Evolutionary conservation across 2,329 filamentous ascomycete species (phyloP), one percentile per base, ranked within the genome.

Genomic region (Fusarium sp.): DNA sequence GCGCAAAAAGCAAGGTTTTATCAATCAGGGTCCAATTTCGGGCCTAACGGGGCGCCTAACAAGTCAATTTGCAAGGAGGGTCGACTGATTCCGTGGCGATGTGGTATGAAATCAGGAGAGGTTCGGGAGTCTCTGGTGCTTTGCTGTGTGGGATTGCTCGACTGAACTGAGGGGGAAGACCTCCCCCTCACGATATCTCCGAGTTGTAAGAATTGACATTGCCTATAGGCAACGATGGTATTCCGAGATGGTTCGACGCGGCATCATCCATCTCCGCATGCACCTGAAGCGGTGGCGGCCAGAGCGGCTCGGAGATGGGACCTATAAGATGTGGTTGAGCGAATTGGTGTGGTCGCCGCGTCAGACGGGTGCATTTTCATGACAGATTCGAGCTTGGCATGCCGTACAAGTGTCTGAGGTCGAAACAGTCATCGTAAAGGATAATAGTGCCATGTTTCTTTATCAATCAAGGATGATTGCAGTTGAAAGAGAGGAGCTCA

Each of bases 1-100:
- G 9, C 43, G 48, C 48, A 56, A 29, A 54, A 63, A 63, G 45
- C 45, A 63, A 64, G 56, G 35, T 29, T 24, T 64, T 56, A 64
- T 64, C 61, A 56, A 56, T 64, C 48, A 64, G 61, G 43, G 31
- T 27, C 24, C 13, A 48, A 43, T 33, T 65, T 43, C 24, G 35
- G 35, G 16, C 48, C 50, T 45, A 20, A 24, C 14, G 20, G 39
- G 33, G 50, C n/a, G 20, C 24, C 29, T 35, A 65, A n/a, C 16
- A 43, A 39, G 22, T 27, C 31, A 20, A 41, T 41, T 27, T 41
- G 27, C 24, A n/a, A 56, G 14, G 35, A 63, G 11, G 18, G 27
- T 64, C 48, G 43, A 54, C 48, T 54, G 45, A 54, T 64, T 56
- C 16, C 18, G 18, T 31, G 48, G 22, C 13, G 18, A 48, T 35